Evolutionary conservation across 805 yeast species (phyloP).

Genomic region (Spathaspora boniae): DNA sequence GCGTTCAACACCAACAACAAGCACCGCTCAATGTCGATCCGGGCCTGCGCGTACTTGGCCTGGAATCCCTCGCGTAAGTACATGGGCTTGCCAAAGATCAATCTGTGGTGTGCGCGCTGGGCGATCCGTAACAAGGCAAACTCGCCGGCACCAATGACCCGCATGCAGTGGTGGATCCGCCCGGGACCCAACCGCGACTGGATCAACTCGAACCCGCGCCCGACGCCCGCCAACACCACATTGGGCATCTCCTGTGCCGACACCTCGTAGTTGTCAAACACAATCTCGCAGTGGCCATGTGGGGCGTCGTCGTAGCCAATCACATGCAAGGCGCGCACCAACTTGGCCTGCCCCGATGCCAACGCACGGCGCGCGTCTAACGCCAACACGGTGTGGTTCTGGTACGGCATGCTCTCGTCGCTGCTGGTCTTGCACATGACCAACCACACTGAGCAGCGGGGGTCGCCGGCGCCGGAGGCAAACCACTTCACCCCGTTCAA

Average conservation of each 20-base stretch:
- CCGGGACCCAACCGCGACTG: slow-evolving; percentile 69
- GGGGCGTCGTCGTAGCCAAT: slow-evolving; percentile 69
- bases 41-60: slow-evolving; percentile 47
- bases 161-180: slow-evolving; percentile 69
- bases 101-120: slow-evolving; percentile 49
- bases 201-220: slow-evolving; percentile 60
- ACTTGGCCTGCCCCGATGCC: slow-evolving; percentile 45
- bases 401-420: slow-evolving; percentile 30
- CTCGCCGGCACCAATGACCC: slow-evolving; percentile 59
- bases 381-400: slow-evolving; percentile 55
- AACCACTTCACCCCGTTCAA: slow-evolving; percentile 66
- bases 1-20: slow-evolving; percentile 55
- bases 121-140: slow-evolving; percentile 47
- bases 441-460: slow-evolving; percentile 51
- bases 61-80: slow-evolving; percentile 49
- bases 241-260: slow-evolving; percentile 43
- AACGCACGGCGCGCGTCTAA: slow-evolving; percentile 50
- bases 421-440: slow-evolving; percentile 49
- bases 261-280: slow-evolving; percentile 47
- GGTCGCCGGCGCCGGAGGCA: slow-evolving; percentile 70
- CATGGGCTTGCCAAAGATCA: slow-evolving; percentile 51
- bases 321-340: slow-evolving; percentile 50
- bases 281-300: slow-evolving; percentile 65
- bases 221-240: slow-evolving; percentile 38
- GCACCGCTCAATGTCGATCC: slow-evolving; percentile 53